Evolutionary conservation across 805 yeast species (phyloP).

Genomic region (Ogataea corticis): DNA sequence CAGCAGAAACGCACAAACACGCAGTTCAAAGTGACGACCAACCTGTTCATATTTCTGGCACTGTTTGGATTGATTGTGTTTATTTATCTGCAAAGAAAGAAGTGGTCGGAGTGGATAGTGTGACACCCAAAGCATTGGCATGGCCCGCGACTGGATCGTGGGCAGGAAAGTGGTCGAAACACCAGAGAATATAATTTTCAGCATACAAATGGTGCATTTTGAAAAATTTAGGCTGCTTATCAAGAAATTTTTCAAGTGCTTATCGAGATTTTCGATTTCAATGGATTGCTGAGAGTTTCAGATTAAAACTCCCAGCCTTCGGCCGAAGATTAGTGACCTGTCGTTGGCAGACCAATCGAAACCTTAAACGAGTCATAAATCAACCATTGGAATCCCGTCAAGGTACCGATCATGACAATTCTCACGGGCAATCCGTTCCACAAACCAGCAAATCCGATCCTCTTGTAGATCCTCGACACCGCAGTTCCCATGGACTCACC

Average conservation of each 20-base stretch:
- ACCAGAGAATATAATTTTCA: too few species aligned
- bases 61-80: conserved; percentile 29
- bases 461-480: conserved; percentile 68
- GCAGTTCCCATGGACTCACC: conserved; percentile 70
- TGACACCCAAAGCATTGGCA: neutral
- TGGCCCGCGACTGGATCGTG: neutral
- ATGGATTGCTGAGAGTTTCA: too few species aligned
- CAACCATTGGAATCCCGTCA: conserved; percentile 97
- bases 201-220: too few species aligned
- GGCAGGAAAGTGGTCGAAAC: too few species aligned
- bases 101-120: conserved; percentile 30
- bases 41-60: conserved; percentile 23
- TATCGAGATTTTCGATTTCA: too few species aligned
- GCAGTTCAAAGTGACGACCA: conserved; percentile 13
- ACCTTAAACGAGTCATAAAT: conserved; percentile 95
- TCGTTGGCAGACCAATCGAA: conserved; percentile 91
- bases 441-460: conserved; percentile 86
- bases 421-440: conserved; percentile 96
- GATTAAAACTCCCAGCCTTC: too few species aligned
- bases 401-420: conserved; percentile 95
- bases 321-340: conserved; percentile 53
- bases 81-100: conserved; percentile 31
- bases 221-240: too few species aligned
- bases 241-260: too few species aligned
- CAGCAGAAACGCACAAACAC: neutral